Conservation (phyloP, 306 rosid species). For the Gleditsia sinensis region DNA sequence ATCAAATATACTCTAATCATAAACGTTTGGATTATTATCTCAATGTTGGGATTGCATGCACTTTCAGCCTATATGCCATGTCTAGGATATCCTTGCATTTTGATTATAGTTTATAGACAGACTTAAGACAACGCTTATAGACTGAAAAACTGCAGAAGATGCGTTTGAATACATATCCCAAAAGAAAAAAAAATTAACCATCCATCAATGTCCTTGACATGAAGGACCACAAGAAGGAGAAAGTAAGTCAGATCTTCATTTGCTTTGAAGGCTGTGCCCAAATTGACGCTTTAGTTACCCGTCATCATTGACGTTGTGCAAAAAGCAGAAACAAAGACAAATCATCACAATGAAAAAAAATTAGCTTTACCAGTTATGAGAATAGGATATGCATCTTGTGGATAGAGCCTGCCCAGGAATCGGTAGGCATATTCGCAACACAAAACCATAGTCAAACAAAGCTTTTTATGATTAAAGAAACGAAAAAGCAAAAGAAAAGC, state of each 20-base stretch:
- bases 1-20: too few relatives aligned
- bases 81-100: too few relatives aligned
- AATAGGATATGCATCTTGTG: slow-evolving; percentile 31
- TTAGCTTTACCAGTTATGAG: slow-evolving; percentile 34
- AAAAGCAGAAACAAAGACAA: slow-evolving; percentile 24
- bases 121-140: too few relatives aligned
- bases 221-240: not conserved
- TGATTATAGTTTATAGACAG: too few relatives aligned
- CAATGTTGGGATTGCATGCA: too few relatives aligned
- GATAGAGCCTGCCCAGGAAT: slow-evolving; percentile 41
- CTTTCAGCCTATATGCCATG: too few relatives aligned
- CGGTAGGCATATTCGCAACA: slow-evolving; percentile 42
- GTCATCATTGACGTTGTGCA: slow-evolving; percentile 32
- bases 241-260: not conserved
- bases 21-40: too few relatives aligned
- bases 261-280: slow-evolving; percentile 34
- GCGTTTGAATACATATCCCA: too few relatives aligned
- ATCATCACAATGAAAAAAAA: slow-evolving; percentile 47
- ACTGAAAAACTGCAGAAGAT: too few relatives aligned
- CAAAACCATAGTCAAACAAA: slow-evolving; percentile 44
- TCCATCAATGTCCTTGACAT: too few relatives aligned
- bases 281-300: slow-evolving; percentile 38
- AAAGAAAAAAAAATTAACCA: too few relatives aligned
- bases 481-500: slow-evolving; percentile 27
- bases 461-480: slow-evolving; percentile 42